phyloP scores from a whole-genome alignment of 2,329 filamentous ascomycete species.

The Alternaria consortialis region DNA sequence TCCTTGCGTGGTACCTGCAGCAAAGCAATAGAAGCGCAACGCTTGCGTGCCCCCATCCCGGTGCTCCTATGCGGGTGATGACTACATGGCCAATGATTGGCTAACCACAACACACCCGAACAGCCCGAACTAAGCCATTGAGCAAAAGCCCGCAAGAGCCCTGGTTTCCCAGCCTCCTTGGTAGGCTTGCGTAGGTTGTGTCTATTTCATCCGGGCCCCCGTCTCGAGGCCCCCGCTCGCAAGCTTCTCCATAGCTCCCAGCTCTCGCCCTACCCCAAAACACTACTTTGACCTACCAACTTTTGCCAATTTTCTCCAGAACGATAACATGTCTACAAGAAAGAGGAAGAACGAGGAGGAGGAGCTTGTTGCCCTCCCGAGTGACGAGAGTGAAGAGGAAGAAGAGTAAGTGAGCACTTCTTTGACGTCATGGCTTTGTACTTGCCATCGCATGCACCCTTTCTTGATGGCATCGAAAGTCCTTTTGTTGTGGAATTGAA shows the following conservation, averaged over 20 bases:
- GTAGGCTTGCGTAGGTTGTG: conserved; percentile 29
- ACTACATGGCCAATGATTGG: conserved; percentile 37
- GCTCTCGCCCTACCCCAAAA: conserved; percentile 17
- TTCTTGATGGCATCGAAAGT: conserved; percentile 30
- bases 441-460: conserved; percentile 30
- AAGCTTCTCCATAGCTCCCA: conserved; percentile 20
- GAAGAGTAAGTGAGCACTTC: conserved; percentile 52
- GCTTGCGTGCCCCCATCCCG: conserved; percentile 13
- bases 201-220: conserved; percentile 43
- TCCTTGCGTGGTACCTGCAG: conserved; percentile 36
- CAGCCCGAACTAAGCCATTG: conserved; percentile 37
- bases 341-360: conserved; percentile 57
- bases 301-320: conserved; percentile 16
- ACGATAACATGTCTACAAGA: conserved; percentile 51
- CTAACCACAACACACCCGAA: conserved; percentile 18
- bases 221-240: conserved; percentile 17
- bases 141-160: conserved; percentile 29
- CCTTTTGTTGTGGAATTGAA: conserved; percentile 20
- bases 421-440: conserved; percentile 50
- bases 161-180: conserved; percentile 40
- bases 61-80: conserved; percentile 29
- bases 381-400: conserved; percentile 55
- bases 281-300: conserved; percentile 24
- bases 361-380: conserved; percentile 56
- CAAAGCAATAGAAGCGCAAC: conserved; percentile 17